These are phyloP conservation scores for Pelargonium citronellum DNA, from an alignment of 441 rosid genomes.

Conservation along the genomic window DNA sequence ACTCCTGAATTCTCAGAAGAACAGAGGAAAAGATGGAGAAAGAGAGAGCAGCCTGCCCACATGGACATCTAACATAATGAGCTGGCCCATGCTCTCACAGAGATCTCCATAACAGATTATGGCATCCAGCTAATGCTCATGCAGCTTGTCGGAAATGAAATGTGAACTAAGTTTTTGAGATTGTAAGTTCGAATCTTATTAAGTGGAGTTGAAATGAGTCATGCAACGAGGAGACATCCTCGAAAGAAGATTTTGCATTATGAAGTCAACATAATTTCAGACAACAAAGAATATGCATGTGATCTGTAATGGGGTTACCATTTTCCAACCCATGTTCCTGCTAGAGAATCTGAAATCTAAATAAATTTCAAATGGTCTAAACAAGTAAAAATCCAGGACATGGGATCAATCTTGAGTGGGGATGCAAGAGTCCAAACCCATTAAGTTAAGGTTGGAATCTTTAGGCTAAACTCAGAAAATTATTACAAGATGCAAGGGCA, in stretches of 20 bases:
- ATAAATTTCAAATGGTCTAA: not conserved
- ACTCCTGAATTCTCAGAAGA: not conserved
- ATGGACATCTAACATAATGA: not conserved
- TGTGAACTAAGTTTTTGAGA: not conserved
- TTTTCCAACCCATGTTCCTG: conserved; percentile 1
- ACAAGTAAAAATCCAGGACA: not conserved
- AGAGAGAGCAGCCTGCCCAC: conserved; percentile 1
- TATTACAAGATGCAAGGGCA: not conserved
- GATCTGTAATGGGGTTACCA: not conserved
- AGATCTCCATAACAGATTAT: conserved; percentile 5
- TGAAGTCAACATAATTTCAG: not conserved
- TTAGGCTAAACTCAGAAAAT: not conserved
- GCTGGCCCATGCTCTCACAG: conserved; percentile 1
- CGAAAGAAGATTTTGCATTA: not conserved
- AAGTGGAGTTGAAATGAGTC: no score
- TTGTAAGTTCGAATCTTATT: not conserved
- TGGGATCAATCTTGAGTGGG: not conserved
- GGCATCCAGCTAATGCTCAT: not conserved
- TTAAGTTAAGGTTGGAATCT: conserved; percentile 1
- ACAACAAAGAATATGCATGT: not conserved
- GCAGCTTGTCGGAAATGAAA: not conserved
- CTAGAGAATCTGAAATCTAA: not conserved
- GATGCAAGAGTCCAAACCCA: conserved; percentile 6
- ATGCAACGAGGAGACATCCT: no score
- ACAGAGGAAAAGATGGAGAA: not conserved